Evolutionary conservation across 2,329 filamentous ascomycete species (phyloP), one percentile per base, ranked within the genome.

Genomic region (Orbilia blumenaviensis): DNA sequence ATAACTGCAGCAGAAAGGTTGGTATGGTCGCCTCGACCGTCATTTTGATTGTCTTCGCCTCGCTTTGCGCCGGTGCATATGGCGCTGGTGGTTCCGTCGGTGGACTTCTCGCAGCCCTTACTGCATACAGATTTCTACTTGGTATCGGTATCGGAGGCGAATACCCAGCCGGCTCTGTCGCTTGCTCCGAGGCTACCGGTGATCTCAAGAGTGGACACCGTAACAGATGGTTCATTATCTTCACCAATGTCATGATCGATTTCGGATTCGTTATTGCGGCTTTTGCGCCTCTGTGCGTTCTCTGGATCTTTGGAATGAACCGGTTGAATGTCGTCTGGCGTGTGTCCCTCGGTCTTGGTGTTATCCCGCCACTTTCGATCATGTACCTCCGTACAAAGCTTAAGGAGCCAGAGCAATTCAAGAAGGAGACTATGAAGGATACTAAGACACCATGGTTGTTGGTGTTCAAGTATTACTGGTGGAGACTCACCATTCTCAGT

Each of bases 201-300:
- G 92, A 96, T 81, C 85, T 97, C 73, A 92, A 93, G 82, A 83
- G 84, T 14, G 94, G 94, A 9, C 90, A 91, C 14, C 87, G 94
- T n/a, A 94, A 97, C 81, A 87, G 91, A 41, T 96, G 93, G 92
- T 97, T 94, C 81, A 92, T 94, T 80, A 86, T 96, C 78, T 96
- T 95, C 82, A 96, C 92, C 52, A 96, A 96, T 83, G 89, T 91
- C 23, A 91, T 93, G 85, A 96, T 96, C 75, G 92, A 96, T 81
- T 88, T 89, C 63, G 93, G 92, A 0, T 97, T 96, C 78, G 91
- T 96, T 1, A 85, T 94, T 66, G 90, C 92, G 7, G 90, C 92
- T 0, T 88, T 96, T 77, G 89, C 95, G 1, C 92, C 93, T 0
- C 89, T 89, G 83, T 84, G 91, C 50, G 82, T 91, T 27, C 86